Percentiles rank a stretch among this genome's conserved stretches.
Evolutionary conservation across 2,329 filamentous ascomycete species (phyloP).

Genomic region (Penicillium palitans): DNA sequence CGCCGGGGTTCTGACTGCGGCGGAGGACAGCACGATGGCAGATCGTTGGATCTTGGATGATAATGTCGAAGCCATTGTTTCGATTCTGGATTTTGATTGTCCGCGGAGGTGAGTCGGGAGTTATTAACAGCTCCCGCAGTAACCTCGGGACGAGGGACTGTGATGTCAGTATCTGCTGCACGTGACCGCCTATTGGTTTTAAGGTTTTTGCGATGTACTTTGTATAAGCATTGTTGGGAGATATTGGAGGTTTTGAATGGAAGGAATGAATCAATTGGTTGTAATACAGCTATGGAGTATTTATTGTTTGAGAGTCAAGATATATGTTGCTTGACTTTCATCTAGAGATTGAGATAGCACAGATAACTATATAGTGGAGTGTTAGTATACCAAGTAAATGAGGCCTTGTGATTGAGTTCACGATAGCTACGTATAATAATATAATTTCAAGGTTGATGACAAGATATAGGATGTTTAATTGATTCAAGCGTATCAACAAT

Average conservation of each 20-base stretch:
- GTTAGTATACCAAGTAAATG: neutral
- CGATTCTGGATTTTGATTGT: neutral
- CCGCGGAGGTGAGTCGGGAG: conserved; percentile 1
- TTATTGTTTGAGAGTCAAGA: neutral
- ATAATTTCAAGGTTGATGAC: neutral
- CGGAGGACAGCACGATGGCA: conserved; percentile 1
- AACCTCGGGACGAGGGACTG: conserved; percentile 1
- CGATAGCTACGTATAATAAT: too few species aligned
- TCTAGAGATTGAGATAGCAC: too few species aligned
- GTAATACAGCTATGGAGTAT: neutral
- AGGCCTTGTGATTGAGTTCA: neutral
- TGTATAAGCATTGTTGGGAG: neutral
- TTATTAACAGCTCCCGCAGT: neutral
- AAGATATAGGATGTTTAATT: neutral
- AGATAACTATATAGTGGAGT: neutral
- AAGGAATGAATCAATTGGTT: too few species aligned
- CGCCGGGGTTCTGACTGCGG: conserved; percentile 7
- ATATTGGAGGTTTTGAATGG: too few species aligned
- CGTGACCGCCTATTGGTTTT: conserved; percentile 20
- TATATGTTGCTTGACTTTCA: too few species aligned
- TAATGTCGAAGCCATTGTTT: conserved; percentile 19
- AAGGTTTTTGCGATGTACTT: neutral
- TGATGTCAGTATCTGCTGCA: conserved; percentile 26
- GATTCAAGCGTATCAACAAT: neutral
- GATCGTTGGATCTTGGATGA: conserved; percentile 16